Base-by-base conservation (phyloP, 441 rosid species). In the Euphorbia corollata region DNA sequence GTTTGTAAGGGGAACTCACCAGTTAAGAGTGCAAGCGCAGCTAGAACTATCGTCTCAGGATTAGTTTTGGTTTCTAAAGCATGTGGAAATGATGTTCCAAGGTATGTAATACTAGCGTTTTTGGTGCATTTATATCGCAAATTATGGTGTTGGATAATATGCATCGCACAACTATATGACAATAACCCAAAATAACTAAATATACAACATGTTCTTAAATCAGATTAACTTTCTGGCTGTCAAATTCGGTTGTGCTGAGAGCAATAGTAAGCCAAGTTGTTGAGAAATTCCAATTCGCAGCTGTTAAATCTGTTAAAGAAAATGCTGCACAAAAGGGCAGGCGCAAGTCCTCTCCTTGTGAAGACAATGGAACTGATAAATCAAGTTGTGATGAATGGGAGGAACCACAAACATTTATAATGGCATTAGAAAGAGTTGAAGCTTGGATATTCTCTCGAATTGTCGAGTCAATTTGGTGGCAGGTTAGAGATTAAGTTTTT, bases 381-480 rank as follows among this genome's bases (percentile, higher is more conserved):
- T 32, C 6, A 1, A 64, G 68, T 65, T 67, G 27, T 30, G 84
- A 83, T 74, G 89, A 86, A 63, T 89, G 91, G 95, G 91, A 83
- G 75, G 87, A 89, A 53, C 90, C 91, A 54, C 83, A 69, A 58
- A 78, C 86, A 57, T 82, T 78, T 69, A 66, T 82, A 19, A 67
- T 77, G 41, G 93, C 96, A 30, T 75, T 93, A 73, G 93, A 91
- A 81, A 91, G 84, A 77, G 70, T 90, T 45, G 99, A 91, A 77
- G 83, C 91, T 19, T 93, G 96, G 99, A 90, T 90, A 76, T 93
- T 93, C 82, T 86, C 89, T n/a, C 82, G 96, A 55, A 80, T 91
- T 39, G 80, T 91, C 8, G 91, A 89, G 78, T 93, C 93, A 19
- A 81, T 93, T 51, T 91, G 99, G 99, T 93, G 99, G 99, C 97